A percentile compares a stretch with the other conserved stretches of the same genome.
These are phyloP conservation scores for Penicillium cinerascens DNA, from an alignment of 495 filamentous ascomycete genomes.

Conservation along the genomic window DNA sequence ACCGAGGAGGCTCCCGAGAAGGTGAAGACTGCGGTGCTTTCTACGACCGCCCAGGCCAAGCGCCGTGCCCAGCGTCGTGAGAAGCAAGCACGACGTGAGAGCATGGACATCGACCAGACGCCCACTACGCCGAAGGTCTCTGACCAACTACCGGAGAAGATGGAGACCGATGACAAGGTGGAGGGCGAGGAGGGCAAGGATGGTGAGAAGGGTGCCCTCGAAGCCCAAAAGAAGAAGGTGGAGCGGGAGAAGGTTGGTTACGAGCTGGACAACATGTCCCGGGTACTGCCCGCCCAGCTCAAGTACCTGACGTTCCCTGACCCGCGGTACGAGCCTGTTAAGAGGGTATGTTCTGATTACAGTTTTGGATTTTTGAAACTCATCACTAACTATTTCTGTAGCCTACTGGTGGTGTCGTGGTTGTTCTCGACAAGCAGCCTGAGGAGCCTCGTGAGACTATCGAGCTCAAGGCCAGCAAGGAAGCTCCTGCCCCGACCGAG, in stretches of 20 bases:
- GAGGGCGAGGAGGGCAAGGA: conserved; percentile 59
- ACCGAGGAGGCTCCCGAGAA: conserved; percentile 88
- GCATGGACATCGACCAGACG: conserved; percentile 83
- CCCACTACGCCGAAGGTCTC: conserved; percentile 73
- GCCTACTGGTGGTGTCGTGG: conserved; percentile 91
- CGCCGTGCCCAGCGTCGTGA: conserved; percentile 77
- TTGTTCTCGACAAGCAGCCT: conserved; percentile 82
- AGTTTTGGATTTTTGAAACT: not conserved
- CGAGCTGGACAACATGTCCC: conserved; percentile 93
- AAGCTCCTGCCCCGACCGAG: conserved; percentile 47
- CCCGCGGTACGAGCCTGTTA: conserved; percentile 88
- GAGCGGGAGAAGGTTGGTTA: conserved; percentile 98
- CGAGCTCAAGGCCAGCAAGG: conserved; percentile 84
- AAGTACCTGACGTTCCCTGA: conserved; percentile 90
- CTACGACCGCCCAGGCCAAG: conserved; percentile 95
- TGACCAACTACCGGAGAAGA: conserved; percentile 67
- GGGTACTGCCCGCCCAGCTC: conserved; percentile 88
- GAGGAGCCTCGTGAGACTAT: conserved; percentile 72
- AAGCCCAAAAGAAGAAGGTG: conserved; percentile 69
- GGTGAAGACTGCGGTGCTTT: conserved; percentile 93
- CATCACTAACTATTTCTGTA: conserved; percentile 48
- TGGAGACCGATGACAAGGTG: conserved; percentile 81
- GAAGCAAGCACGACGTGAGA: conserved; percentile 68
- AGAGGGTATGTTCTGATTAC: conserved; percentile 60
- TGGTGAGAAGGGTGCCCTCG: conserved; percentile 58